Evolutionary conservation across 257 asterid genomes (phyloP), one percentile per base, ranked within the genome.

Genomic region (Coffea canephora): DNA sequence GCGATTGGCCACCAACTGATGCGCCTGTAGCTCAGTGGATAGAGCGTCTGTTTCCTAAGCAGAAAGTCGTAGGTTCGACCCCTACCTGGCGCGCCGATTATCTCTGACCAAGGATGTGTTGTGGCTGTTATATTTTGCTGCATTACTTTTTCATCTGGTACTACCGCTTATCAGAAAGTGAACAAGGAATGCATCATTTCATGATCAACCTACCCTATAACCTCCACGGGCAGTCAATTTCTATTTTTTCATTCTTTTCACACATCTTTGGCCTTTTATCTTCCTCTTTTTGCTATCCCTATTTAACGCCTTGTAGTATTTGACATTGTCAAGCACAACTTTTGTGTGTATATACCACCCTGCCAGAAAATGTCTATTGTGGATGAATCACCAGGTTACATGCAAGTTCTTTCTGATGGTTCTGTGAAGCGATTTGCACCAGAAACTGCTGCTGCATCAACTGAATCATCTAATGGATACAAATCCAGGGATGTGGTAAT

Each of bases 31-130:
- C 70, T 78, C 75, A 68, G 69, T 69, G 81, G 81, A 90, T 90
- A 90, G 94, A 92, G 97, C 94, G 91, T 90, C 91, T 92, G 91
- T 94, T 92, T 94, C 94, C 94, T 92, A 94, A 95, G 96, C 96
- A 89, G 95, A 91, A 93, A 88, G 93, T 89, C 94, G 92, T 87
- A 89, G 96, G 96, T 90, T 91, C 96, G 95, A 90, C 92, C 97
- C 94, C 97, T 94, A 90, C 94, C 96, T 92, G 96, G 97, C 91
- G 96, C 94, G 97, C 1, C 43, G 43, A 2, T 39, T 39, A 39
- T 39, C 43, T 39, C 43, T 39, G 43, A 0, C 3, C 43, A 39
- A 39, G 5, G 43, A 3, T 39, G 2, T 39, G 0, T 39, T 39
- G 4, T 39, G 5, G 43, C 34, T 39, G 5, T 39, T 39, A 39